Percentiles rank a stretch among this genome's conserved stretches.
phyloP scores from a whole-genome alignment of 352 stramenopile species.

The Globisporangium cylindrosporum region DNA sequence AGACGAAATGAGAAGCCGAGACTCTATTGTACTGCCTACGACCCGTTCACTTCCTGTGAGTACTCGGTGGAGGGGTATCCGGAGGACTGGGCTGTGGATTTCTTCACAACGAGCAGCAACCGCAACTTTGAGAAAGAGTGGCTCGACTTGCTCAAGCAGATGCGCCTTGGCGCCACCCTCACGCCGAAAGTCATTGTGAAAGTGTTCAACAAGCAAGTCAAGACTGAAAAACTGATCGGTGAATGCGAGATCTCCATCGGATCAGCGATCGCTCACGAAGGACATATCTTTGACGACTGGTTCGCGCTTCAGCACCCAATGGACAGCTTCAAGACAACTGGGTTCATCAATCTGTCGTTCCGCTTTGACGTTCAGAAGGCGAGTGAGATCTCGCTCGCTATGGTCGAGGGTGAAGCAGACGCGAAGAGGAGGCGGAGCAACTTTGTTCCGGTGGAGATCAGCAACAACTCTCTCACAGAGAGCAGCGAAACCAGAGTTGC shows the following conservation, averaged over 20 bases:
- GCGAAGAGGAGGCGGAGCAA: background rate
- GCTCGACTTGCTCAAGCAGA: constrained; percentile 40
- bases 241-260: constrained; percentile 73
- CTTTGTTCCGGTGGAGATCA: constrained; percentile 12
- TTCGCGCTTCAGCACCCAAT: constrained; percentile 43
- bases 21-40: constrained; percentile 84
- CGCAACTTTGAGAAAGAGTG: constrained; percentile 55
- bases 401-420: background rate
- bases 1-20: constrained; percentile 19
- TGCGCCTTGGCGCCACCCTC: constrained; percentile 55
- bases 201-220: constrained; percentile 70
- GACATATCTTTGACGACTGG: constrained; percentile 68
- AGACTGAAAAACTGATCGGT: constrained; percentile 65
- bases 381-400: constrained; percentile 7
- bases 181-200: constrained; percentile 67
- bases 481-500: background rate
- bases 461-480: background rate
- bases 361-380: constrained; percentile 60
- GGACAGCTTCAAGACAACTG: constrained; percentile 19
- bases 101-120: constrained; percentile 50
- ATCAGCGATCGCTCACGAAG: constrained; percentile 69
- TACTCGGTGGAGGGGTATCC: constrained; percentile 73
- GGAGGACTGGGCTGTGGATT: constrained; percentile 54
- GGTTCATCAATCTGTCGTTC: constrained; percentile 48
- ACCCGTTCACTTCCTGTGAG: constrained; percentile 74